Base-by-base conservation (phyloP, 2,329 filamentous ascomycete genomes). In the Fusarium sp. region DNA sequence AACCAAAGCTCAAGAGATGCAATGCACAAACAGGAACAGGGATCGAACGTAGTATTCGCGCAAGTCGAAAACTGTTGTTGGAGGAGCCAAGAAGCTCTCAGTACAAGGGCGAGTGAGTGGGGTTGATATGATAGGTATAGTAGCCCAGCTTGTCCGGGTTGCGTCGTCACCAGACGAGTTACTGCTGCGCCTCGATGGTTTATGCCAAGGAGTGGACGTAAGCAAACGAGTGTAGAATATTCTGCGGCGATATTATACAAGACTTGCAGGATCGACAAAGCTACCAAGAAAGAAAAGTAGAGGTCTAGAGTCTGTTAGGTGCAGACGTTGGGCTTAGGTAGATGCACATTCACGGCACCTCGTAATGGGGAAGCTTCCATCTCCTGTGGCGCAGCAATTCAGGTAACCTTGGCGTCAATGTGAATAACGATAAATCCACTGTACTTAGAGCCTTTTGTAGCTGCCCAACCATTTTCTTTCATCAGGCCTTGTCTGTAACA, bases 181-280 rank as follows among this genome's bases (percentile, higher is more conserved):
- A 55, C 29, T 73, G 70, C 70, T 72, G 70, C 70, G 70, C 70
- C 70, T 66, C 70, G 70, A 54, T 71, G 49, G 50, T 50, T 44
- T 45, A 63, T 45, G 70, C 66, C 66, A 50, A 52, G 47, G 35
- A 53, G 38, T 61, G 52, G 44, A 35, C 61, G 53, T 56, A 65
- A 59, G 47, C 44, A 38, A 70, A 35, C 33, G 55, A 58, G 38
- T 49, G n/a, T 33, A 46, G n/a, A 52, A n/a, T 50, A 41, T 44
- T 36, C 33, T 45, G 38, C 20, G 42, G 47, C 27, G 55, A 63
- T 63, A 57, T 49, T 42, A 49, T 65, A 59, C 31, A 53, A 38
- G 11, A 17, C 39, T 45, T 65, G 35, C 22, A 29, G 25, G 58
- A 69, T 69, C 45, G 35, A 47, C 65, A 58, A 52, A 62, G 39